Percentiles rank a stretch among this genome's conserved stretches.
phyloP scores from a whole-genome alignment of 2,329 filamentous ascomycete species.

The Xylaria sp. region DNA sequence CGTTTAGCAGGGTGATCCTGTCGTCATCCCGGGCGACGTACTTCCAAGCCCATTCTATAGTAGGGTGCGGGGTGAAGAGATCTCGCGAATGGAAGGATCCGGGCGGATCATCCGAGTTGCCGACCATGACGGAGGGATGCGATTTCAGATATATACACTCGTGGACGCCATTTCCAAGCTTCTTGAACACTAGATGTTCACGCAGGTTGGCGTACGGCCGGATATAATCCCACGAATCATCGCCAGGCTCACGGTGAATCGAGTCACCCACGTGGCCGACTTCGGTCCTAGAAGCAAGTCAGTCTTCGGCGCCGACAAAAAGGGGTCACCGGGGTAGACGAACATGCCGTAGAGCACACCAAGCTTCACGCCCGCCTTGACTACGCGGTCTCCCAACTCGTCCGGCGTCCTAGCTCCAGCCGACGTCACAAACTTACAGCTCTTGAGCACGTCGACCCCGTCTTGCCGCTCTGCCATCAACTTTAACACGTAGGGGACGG shows the following conservation, averaged over 20 bases:
- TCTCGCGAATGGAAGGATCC: slow-evolving; percentile 42
- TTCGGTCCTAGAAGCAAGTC: slow-evolving; percentile 40
- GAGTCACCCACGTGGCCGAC: slow-evolving; percentile 47
- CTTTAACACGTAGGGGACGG: slow-evolving; percentile 46
- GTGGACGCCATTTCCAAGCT: slow-evolving; percentile 39
- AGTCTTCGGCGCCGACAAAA: slow-evolving; percentile 9
- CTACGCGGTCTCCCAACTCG: slow-evolving; percentile 43
- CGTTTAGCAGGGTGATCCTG: slow-evolving; percentile 42
- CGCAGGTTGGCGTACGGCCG: slow-evolving; percentile 41
- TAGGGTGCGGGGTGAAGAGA: slow-evolving; percentile 42
- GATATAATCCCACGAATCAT: slow-evolving; percentile 48
- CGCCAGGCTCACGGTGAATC: slow-evolving; percentile 40
- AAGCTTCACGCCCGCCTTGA: slow-evolving; percentile 41
- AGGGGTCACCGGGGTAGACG: slow-evolving; percentile 18
- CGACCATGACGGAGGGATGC: slow-evolving; percentile 37
- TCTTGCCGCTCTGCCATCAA: slow-evolving; percentile 41
- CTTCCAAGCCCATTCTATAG: slow-evolving; percentile 42
- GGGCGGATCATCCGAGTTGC: slow-evolving; percentile 42
- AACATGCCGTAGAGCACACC: slow-evolving; percentile 46
- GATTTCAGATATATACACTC: slow-evolving; percentile 39
- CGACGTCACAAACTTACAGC: slow-evolving; percentile 44
- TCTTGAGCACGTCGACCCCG: slow-evolving; percentile 40
- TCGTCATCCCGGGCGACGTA: slow-evolving; percentile 43
- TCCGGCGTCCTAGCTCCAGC: slow-evolving; percentile 46
- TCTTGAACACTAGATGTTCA: slow-evolving; percentile 43